Evolutionary conservation across 2,329 filamentous ascomycete species (phyloP).

Genomic region (Gaeumannomyces tritici): DNA sequence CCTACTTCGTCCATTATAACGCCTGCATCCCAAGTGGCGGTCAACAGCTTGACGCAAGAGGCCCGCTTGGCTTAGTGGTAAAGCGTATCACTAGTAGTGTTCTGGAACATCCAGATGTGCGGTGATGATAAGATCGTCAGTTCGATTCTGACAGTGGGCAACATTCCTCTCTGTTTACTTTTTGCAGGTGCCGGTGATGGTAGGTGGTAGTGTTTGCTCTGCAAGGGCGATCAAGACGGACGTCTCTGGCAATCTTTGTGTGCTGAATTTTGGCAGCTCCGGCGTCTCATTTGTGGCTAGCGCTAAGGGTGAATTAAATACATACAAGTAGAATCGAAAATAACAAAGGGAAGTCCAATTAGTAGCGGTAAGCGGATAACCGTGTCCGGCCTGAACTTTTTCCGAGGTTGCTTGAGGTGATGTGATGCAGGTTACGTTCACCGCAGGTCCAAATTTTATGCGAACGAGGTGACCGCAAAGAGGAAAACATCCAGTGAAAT

Average conservation of each 20-base stretch:
- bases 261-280: too few species aligned
- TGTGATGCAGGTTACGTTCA: background rate
- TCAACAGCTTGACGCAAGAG: background rate
- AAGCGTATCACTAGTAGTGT: background rate
- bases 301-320: background rate
- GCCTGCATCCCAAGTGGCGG: too few species aligned
- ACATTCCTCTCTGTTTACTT: background rate
- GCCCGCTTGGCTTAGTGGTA: background rate
- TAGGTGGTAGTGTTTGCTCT: background rate
- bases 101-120: background rate
- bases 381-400: too few species aligned
- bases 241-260: too few species aligned
- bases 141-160: background rate
- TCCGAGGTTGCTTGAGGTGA: too few species aligned
- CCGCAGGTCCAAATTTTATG: background rate
- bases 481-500: too few species aligned
- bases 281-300: too few species aligned
- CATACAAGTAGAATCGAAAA: background rate
- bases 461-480: too few species aligned
- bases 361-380: background rate
- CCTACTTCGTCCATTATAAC: background rate
- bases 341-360: background rate
- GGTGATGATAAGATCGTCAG: background rate
- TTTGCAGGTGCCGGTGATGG: background rate
- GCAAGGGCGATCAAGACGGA: too few species aligned